Base-by-base conservation (phyloP, 352 stramenopile species). In the Pythium rhizo-oryzae region DNA sequence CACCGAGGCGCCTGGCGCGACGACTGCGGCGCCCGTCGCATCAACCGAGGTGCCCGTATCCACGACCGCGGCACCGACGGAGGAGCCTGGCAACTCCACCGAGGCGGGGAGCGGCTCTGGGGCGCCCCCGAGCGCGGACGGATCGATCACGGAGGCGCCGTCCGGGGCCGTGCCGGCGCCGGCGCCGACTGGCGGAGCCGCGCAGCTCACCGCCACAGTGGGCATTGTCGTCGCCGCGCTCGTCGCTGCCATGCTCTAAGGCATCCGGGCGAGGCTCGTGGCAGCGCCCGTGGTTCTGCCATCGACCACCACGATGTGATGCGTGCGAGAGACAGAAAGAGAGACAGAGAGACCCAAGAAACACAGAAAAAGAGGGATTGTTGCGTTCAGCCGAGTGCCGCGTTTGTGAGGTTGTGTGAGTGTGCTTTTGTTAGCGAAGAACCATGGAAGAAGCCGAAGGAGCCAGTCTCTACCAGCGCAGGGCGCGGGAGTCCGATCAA, bases 171-270 rank as follows among this genome's bases (percentile, higher is more conserved):
- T 51, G 18, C 35, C 55, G 21, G 19, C 55, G 13, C 37, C 55
- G 21, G 21, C 21, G 16, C n/a, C 55, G n/a, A 50, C 55, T 9
- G 47, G 37, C 6, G 30, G 55, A 18, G 39, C 23, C 23, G 30
- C 37, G 3, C 11, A 35, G 23, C 35, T 50, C 13, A 25, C 39
- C 1, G 55, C 39, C 19, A 6, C 23, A 1, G n/a, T 39, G 12
- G 35, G 35, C 28, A 33, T 51, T 12, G 55, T 61, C n/a, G 39
- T 51, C 2, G 55, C 55, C 16, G 24, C 23, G 15, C 12, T 28
- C 7, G 12, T 61, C 28, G 35, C 55, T 16, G 15, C n/a, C 21
- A 47, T 61, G n/a, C 21, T 61, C 21, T 61, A 61, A 37, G 19
- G 2, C 8, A 13, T 21, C 35, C 8, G n/a, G n/a, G n/a, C n/a